These are phyloP conservation scores for Candida maltosa DNA, from an alignment of 805 yeast genomes.

Conservation along the genomic window DNA sequence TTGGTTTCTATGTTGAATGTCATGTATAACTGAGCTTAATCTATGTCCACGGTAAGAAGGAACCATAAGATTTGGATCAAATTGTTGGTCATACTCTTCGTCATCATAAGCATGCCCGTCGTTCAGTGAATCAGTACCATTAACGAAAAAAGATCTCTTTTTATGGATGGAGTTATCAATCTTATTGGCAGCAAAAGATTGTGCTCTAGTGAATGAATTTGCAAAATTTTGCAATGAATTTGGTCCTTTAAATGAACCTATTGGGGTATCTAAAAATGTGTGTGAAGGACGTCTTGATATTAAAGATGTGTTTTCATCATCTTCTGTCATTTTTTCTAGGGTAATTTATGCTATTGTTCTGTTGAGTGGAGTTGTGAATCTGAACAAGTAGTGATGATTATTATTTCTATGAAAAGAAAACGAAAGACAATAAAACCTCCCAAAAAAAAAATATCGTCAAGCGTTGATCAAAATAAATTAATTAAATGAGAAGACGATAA, in stretches of 20 bases:
- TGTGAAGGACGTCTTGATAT: slow-evolving; percentile 15
- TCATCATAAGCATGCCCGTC: slow-evolving; percentile 31
- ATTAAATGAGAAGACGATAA: no score
- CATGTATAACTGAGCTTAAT: slow-evolving; percentile 53
- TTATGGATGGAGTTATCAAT: slow-evolving; percentile 55
- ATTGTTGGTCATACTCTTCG: slow-evolving; percentile 54
- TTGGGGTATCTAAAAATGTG: slow-evolving; percentile 25
- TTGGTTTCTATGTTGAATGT: slow-evolving; percentile 17
- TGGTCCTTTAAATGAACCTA: slow-evolving; percentile 53
- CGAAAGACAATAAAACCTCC: no score
- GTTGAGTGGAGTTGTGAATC: no score
- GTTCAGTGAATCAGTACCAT: no score
- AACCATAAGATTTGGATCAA: slow-evolving; percentile 65
- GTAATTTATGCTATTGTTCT: no score
- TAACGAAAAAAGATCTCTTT: slow-evolving; percentile 56
- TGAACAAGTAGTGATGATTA: no score
- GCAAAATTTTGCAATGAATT: slow-evolving; percentile 79
- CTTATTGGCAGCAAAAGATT: slow-evolving; percentile 52
- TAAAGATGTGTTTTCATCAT: slow-evolving; percentile 7
- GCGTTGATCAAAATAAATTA: no score
- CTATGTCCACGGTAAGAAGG: slow-evolving; percentile 65
- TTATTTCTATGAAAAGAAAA: no score
- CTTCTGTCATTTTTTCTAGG: no score
- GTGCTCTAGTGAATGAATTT: slow-evolving; percentile 75
- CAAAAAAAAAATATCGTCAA: no score